These are phyloP conservation scores for Metschnikowia anglica DNA, from an alignment of 805 yeast genomes.

Conservation along the genomic window DNA sequence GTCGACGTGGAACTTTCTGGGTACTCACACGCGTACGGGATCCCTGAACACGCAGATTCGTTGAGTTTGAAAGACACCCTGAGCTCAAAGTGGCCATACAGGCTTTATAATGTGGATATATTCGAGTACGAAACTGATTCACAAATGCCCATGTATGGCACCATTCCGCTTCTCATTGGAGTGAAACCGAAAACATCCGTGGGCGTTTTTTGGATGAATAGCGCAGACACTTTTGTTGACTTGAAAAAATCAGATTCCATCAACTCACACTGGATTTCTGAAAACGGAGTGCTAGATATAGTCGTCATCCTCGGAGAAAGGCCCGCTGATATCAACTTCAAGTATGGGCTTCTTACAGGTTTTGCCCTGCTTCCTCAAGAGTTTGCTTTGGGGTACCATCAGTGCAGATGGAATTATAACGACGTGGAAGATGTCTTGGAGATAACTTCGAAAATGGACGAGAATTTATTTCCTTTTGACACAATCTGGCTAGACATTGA, in stretches of 20 bases:
- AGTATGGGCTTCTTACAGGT: constrained; percentile 75
- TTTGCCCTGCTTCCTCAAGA: constrained; percentile 67
- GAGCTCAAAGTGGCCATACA: constrained; percentile 62
- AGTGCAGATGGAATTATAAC: constrained; percentile 96
- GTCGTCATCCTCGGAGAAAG: constrained; percentile 62
- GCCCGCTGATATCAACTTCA: constrained; percentile 53
- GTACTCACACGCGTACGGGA: constrained; percentile 75
- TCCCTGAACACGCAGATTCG: constrained; percentile 93
- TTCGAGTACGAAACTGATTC: constrained; percentile 88
- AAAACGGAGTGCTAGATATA: constrained; percentile 79
- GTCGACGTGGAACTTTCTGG: constrained; percentile 68
- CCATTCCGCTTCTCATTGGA: constrained; percentile 85
- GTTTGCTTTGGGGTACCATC: constrained; percentile 88
- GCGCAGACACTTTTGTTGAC: constrained; percentile 91
- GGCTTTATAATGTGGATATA: constrained; percentile 90
- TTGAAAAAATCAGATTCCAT: constrained; percentile 46
- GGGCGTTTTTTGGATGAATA: constrained; percentile 88
- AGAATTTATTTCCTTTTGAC: constrained; percentile 76
- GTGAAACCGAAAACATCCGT: constrained; percentile 55
- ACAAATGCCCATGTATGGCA: constrained; percentile 89
- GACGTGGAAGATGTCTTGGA: constrained; percentile 82
- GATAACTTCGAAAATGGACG: constrained; percentile 69
- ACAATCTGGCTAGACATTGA: constrained; percentile 94
- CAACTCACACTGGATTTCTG: constrained; percentile 90
- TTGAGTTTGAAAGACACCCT: constrained; percentile 71